Evolutionary conservation across 768 basidiomycete species (phyloP).

Genomic region (Hericium erinaceus): DNA sequence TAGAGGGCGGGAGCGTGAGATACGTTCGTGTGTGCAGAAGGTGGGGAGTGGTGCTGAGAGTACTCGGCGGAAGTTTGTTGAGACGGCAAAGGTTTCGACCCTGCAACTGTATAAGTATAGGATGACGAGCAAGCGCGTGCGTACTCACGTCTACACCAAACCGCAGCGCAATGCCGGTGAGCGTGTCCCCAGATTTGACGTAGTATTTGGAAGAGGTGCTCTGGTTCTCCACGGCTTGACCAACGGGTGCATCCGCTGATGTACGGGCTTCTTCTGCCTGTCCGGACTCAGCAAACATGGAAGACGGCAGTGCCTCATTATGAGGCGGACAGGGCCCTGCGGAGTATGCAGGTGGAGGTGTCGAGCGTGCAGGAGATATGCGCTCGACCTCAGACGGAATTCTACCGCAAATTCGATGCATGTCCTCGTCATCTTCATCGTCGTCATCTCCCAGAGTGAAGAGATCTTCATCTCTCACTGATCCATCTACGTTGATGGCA

Average conservation of each 20-base stretch:
- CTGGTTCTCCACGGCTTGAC: background rate
- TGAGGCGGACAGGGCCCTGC: background rate
- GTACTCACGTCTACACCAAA: constrained; percentile 42
- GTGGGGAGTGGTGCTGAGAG: constrained; percentile 63
- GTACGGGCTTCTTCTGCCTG: background rate
- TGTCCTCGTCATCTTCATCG: constrained; percentile 18
- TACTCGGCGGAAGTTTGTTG: constrained; percentile 57
- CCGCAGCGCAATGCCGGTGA: constrained; percentile 8
- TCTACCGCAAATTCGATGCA: background rate
- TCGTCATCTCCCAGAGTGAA: constrained; percentile 63
- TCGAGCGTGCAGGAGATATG: background rate
- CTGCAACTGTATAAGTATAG: constrained; percentile 22
- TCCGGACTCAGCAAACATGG: background rate
- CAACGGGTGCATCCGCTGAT: background rate
- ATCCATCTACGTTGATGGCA: constrained; percentile 38
- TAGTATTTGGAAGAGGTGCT: constrained; percentile 4
- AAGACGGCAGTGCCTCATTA: no score
- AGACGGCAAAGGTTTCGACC: constrained; percentile 52
- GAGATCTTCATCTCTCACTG: constrained; percentile 47
- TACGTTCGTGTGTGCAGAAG: constrained; percentile 59
- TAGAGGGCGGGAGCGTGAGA: constrained; percentile 41
- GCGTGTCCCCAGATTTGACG: constrained; percentile 11
- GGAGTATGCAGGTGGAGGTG: background rate
- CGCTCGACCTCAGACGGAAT: background rate
- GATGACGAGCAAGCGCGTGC: background rate